Conservation (phyloP, 768 basidiomycete genomes). For the Tremella fuciformis region DNA sequence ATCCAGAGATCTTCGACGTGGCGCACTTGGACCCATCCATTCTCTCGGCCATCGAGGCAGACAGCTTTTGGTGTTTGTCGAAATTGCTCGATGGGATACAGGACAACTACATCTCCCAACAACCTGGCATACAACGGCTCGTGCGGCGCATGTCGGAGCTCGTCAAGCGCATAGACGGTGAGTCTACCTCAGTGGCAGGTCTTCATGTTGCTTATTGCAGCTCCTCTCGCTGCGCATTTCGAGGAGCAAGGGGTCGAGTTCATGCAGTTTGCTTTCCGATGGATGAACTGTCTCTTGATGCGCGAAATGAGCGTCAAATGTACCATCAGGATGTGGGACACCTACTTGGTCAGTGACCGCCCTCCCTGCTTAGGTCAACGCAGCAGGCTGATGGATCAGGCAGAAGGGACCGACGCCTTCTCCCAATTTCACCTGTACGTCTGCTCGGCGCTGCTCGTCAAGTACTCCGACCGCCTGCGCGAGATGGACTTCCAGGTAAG, state of each 20-base stretch:
- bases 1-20: slow-evolving; percentile 86
- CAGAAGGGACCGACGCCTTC: slow-evolving; percentile 95
- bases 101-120: slow-evolving; percentile 94
- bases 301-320: slow-evolving; percentile 94
- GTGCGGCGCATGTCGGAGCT: slow-evolving; percentile 92
- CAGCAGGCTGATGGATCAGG: slow-evolving; percentile 56
- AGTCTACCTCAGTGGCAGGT: slow-evolving; percentile 17
- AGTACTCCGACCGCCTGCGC: slow-evolving; percentile 87
- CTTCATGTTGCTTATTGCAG: slow-evolving; percentile 53
- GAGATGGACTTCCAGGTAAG: slow-evolving; percentile 97
- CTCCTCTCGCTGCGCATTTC: slow-evolving; percentile 81
- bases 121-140: slow-evolving; percentile 92
- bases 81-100: slow-evolving; percentile 94
- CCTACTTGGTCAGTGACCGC: slow-evolving; percentile 73
- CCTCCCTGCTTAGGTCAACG: neutral
- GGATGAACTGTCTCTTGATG: slow-evolving; percentile 99
- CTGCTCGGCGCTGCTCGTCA: slow-evolving; percentile 92
- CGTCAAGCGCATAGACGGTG: slow-evolving; percentile 58
- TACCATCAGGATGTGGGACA: slow-evolving; percentile 99
- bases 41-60: slow-evolving; percentile 86
- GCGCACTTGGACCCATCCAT: slow-evolving; percentile 65
- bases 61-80: slow-evolving; percentile 97
- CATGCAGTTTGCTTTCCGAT: slow-evolving; percentile 99
- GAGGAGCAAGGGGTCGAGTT: slow-evolving; percentile 92
- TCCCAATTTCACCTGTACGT: slow-evolving; percentile 99